Evolutionary conservation across 2,329 filamentous ascomycete species (phyloP).

Genomic region (Xylariomycetidae sp.): DNA sequence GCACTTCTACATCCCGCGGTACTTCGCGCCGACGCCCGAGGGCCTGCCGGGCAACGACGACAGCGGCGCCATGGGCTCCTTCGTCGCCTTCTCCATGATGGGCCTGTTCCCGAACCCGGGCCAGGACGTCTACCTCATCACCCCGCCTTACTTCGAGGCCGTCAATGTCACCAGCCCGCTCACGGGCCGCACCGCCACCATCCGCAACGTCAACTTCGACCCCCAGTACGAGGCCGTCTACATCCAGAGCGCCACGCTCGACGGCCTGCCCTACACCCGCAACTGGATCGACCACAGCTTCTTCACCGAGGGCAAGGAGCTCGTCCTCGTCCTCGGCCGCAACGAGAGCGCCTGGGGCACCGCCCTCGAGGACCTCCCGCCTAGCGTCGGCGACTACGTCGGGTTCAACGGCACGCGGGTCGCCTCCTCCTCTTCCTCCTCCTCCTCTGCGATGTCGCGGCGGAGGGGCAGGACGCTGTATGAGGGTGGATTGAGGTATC

Average conservation of each 20-base stretch:
- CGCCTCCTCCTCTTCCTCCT: too few species aligned
- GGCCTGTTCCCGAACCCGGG: constrained; percentile 66
- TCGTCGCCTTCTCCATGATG: constrained; percentile 63
- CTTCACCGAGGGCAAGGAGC: constrained; percentile 58
- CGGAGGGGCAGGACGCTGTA: too few species aligned
- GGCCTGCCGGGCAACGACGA: constrained; percentile 70
- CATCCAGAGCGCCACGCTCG: constrained; percentile 59
- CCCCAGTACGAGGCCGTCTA: constrained; percentile 52
- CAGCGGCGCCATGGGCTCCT: constrained; percentile 65
- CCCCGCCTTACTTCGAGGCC: constrained; percentile 60
- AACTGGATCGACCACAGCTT: constrained; percentile 68
- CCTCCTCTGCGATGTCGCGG: constrained; percentile 1
- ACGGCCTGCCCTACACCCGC: constrained; percentile 56
- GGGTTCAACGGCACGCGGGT: constrained; percentile 21
- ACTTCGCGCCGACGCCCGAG: constrained; percentile 53
- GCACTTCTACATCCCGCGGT: constrained; percentile 61
- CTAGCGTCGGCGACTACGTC: constrained; percentile 43
- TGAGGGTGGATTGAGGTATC: too few species aligned
- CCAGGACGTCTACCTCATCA: constrained; percentile 69
- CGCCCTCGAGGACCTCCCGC: constrained; percentile 53
- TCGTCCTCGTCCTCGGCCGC: constrained; percentile 57
- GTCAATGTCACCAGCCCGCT: constrained; percentile 53
- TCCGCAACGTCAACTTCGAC: constrained; percentile 61
- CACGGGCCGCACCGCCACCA: constrained; percentile 55
- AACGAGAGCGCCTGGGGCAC: constrained; percentile 65